These are phyloP conservation scores for Diatrype stigma DNA, from an alignment of 2,329 filamentous ascomycete species.

Conservation along the genomic window DNA sequence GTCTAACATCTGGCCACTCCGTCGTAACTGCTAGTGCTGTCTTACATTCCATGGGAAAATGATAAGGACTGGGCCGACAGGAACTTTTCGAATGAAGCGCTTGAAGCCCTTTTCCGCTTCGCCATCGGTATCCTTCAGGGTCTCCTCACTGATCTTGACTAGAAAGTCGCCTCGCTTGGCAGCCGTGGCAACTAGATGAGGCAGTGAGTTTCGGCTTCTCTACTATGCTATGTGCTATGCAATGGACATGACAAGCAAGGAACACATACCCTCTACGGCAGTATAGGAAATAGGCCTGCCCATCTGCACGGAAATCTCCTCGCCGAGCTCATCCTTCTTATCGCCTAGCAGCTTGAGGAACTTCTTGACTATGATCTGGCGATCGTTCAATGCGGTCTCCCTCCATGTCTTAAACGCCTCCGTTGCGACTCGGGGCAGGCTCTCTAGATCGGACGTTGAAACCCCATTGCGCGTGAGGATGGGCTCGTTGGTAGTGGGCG, in stretches of 20 bases:
- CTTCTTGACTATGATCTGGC: slow-evolving; percentile 76
- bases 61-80: slow-evolving; percentile 81
- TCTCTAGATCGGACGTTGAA: slow-evolving; percentile 64
- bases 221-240: no score
- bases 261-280: slow-evolving; percentile 57
- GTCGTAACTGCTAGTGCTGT: background rate
- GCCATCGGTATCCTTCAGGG: slow-evolving; percentile 74
- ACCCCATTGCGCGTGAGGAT: slow-evolving; percentile 76
- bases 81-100: slow-evolving; percentile 82
- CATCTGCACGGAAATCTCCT: slow-evolving; percentile 92
- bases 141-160: slow-evolving; percentile 75
- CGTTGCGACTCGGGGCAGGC: slow-evolving; percentile 67
- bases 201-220: background rate
- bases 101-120: slow-evolving; percentile 85
- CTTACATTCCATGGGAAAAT: slow-evolving; percentile 96
- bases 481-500: slow-evolving; percentile 80
- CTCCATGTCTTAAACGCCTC: slow-evolving; percentile 74
- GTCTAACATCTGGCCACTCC: slow-evolving; percentile 1
- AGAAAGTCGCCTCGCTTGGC: slow-evolving; percentile 82
- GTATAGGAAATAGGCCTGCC: slow-evolving; percentile 87
- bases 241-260: no score
- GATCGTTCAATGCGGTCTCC: slow-evolving; percentile 67
- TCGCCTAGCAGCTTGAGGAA: slow-evolving; percentile 68
- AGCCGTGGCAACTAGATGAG: slow-evolving; percentile 62
- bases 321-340: slow-evolving; percentile 74